Evolutionary conservation across 192 early-diverging fungal genomes (phyloP).

Genomic region (Phycomyces blakesleeanus): DNA sequence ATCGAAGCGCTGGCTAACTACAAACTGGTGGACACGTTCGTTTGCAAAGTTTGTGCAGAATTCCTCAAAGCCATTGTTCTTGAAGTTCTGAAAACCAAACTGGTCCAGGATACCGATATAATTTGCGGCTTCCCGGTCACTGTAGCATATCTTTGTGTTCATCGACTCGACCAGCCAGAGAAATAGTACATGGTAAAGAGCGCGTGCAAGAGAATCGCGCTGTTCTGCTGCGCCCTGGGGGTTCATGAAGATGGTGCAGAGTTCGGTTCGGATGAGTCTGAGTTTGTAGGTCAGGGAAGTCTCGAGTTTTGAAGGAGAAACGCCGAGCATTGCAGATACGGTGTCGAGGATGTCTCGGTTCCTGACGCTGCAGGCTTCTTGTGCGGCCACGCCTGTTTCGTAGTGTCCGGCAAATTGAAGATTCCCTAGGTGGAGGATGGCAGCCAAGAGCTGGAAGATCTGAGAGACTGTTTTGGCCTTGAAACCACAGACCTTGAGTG

Average conservation of each 20-base stretch:
- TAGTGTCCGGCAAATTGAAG: constrained; percentile 65
- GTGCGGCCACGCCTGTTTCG: constrained; percentile 52
- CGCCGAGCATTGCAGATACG: constrained; percentile 77
- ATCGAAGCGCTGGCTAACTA: constrained; percentile 53
- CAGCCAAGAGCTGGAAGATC: constrained; percentile 83
- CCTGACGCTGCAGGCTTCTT: constrained; percentile 72
- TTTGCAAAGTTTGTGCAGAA: constrained; percentile 68
- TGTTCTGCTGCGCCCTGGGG: constrained; percentile 70
- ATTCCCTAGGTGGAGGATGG: constrained; percentile 87
- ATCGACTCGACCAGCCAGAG: constrained; percentile 89
- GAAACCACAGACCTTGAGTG: constrained; percentile 61
- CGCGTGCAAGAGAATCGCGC: constrained; percentile 75
- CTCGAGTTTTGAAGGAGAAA: constrained; percentile 66
- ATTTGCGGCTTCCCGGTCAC: constrained; percentile 61
- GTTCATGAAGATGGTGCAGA: constrained; percentile 90
- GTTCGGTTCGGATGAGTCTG: constrained; percentile 74
- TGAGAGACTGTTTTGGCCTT: constrained; percentile 66
- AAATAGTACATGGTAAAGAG: constrained; percentile 87
- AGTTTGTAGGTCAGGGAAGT: constrained; percentile 77
- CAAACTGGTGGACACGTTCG: constrained; percentile 63
- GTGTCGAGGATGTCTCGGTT: constrained; percentile 72
- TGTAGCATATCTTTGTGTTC: constrained; percentile 76
- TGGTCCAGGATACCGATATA: constrained; percentile 86
- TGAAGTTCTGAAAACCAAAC: constrained; percentile 61
- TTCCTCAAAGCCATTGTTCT: constrained; percentile 61